phyloP scores from a whole-genome alignment of 805 yeast genomes.

The Starmerella geochares region DNA sequence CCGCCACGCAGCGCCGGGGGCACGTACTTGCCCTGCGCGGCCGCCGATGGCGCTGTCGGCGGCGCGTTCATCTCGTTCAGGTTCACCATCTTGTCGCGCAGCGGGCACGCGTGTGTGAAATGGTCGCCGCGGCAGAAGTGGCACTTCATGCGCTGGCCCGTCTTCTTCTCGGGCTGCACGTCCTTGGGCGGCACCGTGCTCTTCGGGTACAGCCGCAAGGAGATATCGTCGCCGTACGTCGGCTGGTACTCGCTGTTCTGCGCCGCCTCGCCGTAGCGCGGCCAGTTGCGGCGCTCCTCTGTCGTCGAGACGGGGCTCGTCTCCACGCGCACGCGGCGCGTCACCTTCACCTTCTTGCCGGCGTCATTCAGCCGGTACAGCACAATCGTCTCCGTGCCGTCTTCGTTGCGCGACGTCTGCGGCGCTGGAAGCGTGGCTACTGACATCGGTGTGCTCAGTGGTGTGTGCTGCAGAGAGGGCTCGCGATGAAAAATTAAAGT shows the following conservation, averaged over 20 bases:
- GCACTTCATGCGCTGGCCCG: slow-evolving; percentile 45
- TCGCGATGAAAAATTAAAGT: not conserved
- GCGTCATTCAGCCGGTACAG: slow-evolving; percentile 56
- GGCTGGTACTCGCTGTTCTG: slow-evolving; percentile 42
- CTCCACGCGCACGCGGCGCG: slow-evolving; percentile 72
- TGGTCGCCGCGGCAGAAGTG: slow-evolving; percentile 92
- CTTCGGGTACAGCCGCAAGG: slow-evolving; percentile 18
- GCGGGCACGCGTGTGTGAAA: slow-evolving; percentile 91
- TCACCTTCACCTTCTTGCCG: slow-evolving; percentile 76
- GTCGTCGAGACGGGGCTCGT: slow-evolving; percentile 72
- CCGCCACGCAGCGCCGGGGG: slow-evolving; percentile 53
- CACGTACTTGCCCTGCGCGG: slow-evolving; percentile 40
- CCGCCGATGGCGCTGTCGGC: not conserved
- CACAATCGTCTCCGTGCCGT: slow-evolving; percentile 64
- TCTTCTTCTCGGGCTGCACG: slow-evolving; percentile 40
- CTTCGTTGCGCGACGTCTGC: slow-evolving; percentile 9
- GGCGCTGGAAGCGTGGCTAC: slow-evolving; percentile 17
- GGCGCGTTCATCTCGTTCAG: slow-evolving; percentile 5
- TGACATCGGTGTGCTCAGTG: slow-evolving; percentile 7
- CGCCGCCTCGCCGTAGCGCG: slow-evolving; percentile 54
- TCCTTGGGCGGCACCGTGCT: slow-evolving; percentile 32
- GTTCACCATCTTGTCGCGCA: slow-evolving; percentile 53
- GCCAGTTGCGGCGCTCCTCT: slow-evolving; percentile 84
- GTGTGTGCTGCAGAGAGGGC: not conserved
- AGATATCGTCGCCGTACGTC: slow-evolving; percentile 15